A percentile compares a stretch with the other conserved stretches of the same genome.
Conservation (phyloP, 371 early-diverging fungal genomes). For the Mucor velutinosus region DNA sequence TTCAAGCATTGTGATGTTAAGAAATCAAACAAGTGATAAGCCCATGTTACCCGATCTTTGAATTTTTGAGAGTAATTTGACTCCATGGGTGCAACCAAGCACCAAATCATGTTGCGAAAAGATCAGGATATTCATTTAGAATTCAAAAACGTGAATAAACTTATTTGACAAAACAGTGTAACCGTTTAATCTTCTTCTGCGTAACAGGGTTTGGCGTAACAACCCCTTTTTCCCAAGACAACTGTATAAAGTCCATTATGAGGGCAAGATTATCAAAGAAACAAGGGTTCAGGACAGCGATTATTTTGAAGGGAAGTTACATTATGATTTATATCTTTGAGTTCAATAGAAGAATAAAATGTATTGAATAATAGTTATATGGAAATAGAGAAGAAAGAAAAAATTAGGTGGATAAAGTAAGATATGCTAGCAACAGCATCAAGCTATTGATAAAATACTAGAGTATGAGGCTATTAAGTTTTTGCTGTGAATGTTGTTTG, state of each 20-base stretch:
- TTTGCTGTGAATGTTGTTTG: not conserved
- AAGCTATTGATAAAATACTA: slow-evolving; percentile 7
- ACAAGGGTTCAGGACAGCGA: not conserved
- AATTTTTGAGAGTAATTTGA: not conserved
- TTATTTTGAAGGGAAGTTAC: not conserved
- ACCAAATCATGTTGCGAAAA: not conserved
- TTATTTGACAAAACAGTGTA: not conserved
- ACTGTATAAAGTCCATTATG: not conserved
- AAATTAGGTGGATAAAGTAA: not conserved
- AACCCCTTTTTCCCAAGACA: not conserved
- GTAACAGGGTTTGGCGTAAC: slow-evolving; percentile 1
- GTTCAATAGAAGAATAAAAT: not conserved
- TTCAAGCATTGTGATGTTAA: too few relatives aligned
- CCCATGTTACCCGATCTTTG: too few relatives aligned
- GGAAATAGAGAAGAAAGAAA: not conserved
- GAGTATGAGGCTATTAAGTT: not conserved
- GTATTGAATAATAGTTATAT: not conserved
- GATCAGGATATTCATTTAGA: not conserved
- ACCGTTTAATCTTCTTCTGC: not conserved
- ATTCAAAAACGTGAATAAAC: not conserved
- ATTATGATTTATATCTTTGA: not conserved
- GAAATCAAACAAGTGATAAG: too few relatives aligned
- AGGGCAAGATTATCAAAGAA: not conserved
- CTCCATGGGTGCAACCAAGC: not conserved
- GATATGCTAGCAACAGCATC: slow-evolving; percentile 12